Percentiles rank a stretch among this genome's conserved stretches.
phyloP scores from a whole-genome alignment of 2,329 filamentous ascomycete species.

The Cordyceps cateniannulata region DNA sequence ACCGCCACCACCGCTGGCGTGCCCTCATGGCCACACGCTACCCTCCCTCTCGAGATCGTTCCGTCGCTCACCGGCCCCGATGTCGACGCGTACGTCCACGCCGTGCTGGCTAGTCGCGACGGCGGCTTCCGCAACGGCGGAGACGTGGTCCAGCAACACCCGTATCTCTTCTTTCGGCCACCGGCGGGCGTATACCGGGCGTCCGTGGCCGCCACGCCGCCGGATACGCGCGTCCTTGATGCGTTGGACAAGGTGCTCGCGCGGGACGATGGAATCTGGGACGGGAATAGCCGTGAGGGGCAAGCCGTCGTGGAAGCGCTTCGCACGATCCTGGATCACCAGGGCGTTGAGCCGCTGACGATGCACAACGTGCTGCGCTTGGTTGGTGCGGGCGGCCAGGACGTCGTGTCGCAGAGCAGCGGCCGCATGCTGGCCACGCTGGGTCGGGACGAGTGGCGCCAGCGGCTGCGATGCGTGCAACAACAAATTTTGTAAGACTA shows the following conservation, averaged over 20 bases:
- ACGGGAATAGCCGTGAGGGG: conserved; percentile 11
- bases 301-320: conserved; percentile 16
- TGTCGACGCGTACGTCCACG: conserved; percentile 17
- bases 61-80: conserved; percentile 16
- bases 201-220: conserved; percentile 18
- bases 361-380: conserved; percentile 27
- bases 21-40: neutral
- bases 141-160: conserved; percentile 23
- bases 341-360: conserved; percentile 15
- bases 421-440: conserved; percentile 27
- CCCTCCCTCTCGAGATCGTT: conserved; percentile 20
- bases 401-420: conserved; percentile 24
- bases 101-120: conserved; percentile 19
- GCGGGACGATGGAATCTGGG: neutral
- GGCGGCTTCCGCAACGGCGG: conserved; percentile 19
- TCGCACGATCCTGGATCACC: conserved; percentile 13
- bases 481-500: neutral
- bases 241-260: conserved; percentile 22
- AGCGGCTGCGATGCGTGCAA: conserved; percentile 17
- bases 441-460: conserved; percentile 29
- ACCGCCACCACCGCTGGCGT: conserved; percentile 16
- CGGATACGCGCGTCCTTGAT: conserved; percentile 17
- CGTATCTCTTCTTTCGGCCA: conserved; percentile 34
- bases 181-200: conserved; percentile 23
- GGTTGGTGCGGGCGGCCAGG: conserved; percentile 24